Conservation (phyloP, 1,139 yeast species). For the Blastobotrys apis region DNA sequence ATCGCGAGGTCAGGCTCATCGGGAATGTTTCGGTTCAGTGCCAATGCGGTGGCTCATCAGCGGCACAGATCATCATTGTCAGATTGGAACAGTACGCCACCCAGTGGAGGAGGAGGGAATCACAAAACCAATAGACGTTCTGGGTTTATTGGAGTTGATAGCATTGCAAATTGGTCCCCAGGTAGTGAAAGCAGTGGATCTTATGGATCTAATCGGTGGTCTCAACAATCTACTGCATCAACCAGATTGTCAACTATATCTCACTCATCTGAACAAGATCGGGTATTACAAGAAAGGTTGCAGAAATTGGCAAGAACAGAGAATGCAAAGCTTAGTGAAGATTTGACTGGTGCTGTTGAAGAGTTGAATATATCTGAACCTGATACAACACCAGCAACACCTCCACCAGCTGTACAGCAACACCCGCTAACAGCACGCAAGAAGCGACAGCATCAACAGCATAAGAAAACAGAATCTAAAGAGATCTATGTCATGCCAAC, state of each 20-base stretch:
- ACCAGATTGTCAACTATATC: background rate
- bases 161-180: slow-evolving; percentile 4
- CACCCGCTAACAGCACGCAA: background rate
- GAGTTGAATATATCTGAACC: slow-evolving; percentile 3
- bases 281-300: slow-evolving; percentile 30
- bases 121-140: slow-evolving; percentile 3
- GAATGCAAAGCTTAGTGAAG: slow-evolving; percentile 23
- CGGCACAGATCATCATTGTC: slow-evolving; percentile 9
- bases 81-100: slow-evolving; percentile 6
- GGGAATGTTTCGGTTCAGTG: slow-evolving; percentile 1
- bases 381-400: background rate
- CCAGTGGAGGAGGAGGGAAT: background rate
- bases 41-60: background rate
- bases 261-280: slow-evolving; percentile 26
- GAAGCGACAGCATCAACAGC: background rate
- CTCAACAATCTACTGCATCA: background rate
- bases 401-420: background rate
- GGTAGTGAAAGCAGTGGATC: background rate
- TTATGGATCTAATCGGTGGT: slow-evolving; percentile 5
- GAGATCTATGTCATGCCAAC: slow-evolving; percentile 6
- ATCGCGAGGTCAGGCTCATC: background rate
- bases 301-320: slow-evolving; percentile 33
- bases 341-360: background rate
- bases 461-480: background rate
- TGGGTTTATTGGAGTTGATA: slow-evolving; percentile 9